Conservation (phyloP, 768 basidiomycete genomes). For the Grammothele lineata region DNA sequence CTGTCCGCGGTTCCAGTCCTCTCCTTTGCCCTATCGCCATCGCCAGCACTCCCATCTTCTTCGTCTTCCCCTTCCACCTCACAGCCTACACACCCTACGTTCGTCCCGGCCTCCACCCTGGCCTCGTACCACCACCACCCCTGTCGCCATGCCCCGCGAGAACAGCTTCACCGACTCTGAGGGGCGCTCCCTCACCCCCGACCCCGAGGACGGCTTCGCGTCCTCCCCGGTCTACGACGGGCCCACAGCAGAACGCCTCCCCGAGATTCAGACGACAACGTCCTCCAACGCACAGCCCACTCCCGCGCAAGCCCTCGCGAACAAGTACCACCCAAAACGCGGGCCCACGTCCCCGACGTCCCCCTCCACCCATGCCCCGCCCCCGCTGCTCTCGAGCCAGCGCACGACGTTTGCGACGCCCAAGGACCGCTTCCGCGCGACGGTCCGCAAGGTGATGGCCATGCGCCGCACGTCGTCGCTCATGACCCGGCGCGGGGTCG, state of each 20-base stretch:
- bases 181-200: conserved; percentile 63
- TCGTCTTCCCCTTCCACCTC: no score
- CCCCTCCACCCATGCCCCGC: not conserved
- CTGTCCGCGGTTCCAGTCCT: no score
- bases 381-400: not conserved
- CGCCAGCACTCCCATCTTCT: no score
- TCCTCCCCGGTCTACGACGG: conserved; percentile 8
- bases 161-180: conserved; percentile 67
- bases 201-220: conserved; percentile 42
- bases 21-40: no score
- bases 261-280: no score
- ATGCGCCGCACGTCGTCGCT: conserved; percentile 50
- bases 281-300: no score
- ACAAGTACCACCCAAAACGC: not conserved
- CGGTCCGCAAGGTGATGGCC: conserved; percentile 59
- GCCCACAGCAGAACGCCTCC: conserved; percentile 1
- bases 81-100: no score
- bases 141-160: conserved; percentile 60
- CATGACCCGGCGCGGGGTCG: conserved; percentile 36
- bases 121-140: no score
- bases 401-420: conserved; percentile 29
- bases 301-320: conserved; percentile 3
- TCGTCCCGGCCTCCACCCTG: no score
- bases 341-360: no score
- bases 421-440: conserved; percentile 47